Percentiles rank a stretch among this genome's conserved stretches.
These are phyloP conservation scores for Moesziomyces sp. DNA, from an alignment of 1,284 basidiomycete species.

Conservation along the genomic window DNA sequence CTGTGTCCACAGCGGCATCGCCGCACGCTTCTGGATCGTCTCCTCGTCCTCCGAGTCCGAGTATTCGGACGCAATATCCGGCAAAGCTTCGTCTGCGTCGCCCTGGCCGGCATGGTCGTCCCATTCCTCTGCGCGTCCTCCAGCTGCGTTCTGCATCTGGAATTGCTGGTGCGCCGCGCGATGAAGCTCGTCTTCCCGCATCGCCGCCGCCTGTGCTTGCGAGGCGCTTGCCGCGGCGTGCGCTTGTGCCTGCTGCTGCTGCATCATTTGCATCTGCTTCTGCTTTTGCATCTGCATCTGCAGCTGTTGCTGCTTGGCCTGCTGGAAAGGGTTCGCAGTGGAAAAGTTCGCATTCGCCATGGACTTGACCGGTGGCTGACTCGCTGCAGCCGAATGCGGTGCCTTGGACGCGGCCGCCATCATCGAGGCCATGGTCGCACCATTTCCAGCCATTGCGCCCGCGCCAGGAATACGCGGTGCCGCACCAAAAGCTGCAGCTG, in stretches of 20 bases:
- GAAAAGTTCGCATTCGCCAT: conserved; percentile 49
- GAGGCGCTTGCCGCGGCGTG: conserved; percentile 25
- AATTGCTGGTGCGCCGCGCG: conserved; percentile 33
- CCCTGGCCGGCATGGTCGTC: conserved; percentile 17
- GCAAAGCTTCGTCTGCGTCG: conserved; percentile 43
- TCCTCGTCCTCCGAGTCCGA: conserved; percentile 65
- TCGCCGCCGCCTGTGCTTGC: conserved; percentile 18
- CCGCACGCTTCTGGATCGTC: conserved; percentile 56
- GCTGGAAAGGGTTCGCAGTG: conserved; percentile 46
- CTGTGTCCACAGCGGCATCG: conserved; percentile 62
- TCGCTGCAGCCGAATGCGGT: background rate
- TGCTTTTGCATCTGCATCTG: conserved; percentile 31
- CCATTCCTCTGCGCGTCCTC: conserved; percentile 35
- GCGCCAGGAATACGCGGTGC: conserved; percentile 37
- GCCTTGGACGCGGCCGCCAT: conserved; percentile 21
- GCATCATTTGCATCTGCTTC: conserved; percentile 35
- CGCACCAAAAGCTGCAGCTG: conserved; percentile 28
- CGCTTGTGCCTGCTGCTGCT: conserved; percentile 30
- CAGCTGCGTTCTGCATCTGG: conserved; percentile 34
- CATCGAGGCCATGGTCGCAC: conserved; percentile 29
- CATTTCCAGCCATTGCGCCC: conserved; percentile 24
- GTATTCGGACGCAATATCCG: conserved; percentile 61
- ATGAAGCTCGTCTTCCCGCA: conserved; percentile 38
- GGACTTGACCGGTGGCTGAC: conserved; percentile 17
- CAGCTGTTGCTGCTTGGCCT: conserved; percentile 50